Conservation (phyloP, 371 early-diverging fungal species). For the Cokeromyces recurvatus region DNA sequence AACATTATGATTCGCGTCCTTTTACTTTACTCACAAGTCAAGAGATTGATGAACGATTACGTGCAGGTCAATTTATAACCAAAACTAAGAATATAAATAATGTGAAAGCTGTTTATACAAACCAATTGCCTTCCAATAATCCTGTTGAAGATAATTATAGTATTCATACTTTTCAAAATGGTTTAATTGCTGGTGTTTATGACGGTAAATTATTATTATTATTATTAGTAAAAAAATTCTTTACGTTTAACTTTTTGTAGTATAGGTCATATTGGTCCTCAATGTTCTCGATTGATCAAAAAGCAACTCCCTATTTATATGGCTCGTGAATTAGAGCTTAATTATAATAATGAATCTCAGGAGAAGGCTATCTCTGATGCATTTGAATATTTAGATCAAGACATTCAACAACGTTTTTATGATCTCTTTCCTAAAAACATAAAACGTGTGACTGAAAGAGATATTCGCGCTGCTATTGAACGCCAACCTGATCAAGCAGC, state of each 20-base stretch:
- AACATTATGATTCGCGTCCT: constrained; percentile 26
- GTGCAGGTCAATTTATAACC: constrained; percentile 27
- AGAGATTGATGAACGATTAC: constrained; percentile 28
- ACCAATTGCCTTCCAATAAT: constrained; percentile 36
- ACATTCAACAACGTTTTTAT: constrained; percentile 58
- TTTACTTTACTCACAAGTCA: constrained; percentile 22
- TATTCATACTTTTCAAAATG: constrained; percentile 20
- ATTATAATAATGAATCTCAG: background rate
- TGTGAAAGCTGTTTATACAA: constrained; percentile 34
- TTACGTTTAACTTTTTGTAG: no score
- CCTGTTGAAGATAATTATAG: constrained; percentile 47
- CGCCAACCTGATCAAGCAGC: constrained; percentile 26
- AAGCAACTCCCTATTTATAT: constrained; percentile 42
- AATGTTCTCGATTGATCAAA: constrained; percentile 33
- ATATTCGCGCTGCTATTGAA: constrained; percentile 37
- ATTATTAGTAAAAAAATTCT: no score
- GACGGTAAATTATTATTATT: constrained; percentile 26
- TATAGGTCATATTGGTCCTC: constrained; percentile 43
- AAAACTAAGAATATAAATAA: constrained; percentile 5
- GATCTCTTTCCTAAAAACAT: constrained; percentile 35
- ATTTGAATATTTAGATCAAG: constrained; percentile 52
- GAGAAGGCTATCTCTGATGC: constrained; percentile 46
- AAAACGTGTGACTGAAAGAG: constrained; percentile 30
- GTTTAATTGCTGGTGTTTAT: constrained; percentile 44
- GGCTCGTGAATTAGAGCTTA: constrained; percentile 24